Conservation (phyloP, 805 yeast genomes). For the Monosporozyma servazzii region DNA sequence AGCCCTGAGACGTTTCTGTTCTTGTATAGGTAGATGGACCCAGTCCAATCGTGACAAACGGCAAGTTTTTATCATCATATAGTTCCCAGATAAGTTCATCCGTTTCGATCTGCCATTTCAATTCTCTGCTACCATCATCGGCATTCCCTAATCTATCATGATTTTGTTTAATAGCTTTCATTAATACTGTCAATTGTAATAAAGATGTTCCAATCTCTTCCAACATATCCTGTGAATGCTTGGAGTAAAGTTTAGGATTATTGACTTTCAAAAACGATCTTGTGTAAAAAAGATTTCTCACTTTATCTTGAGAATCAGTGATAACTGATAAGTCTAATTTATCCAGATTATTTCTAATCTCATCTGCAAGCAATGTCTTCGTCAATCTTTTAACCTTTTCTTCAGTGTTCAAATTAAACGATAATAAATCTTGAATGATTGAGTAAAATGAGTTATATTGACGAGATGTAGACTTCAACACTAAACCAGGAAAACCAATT, state of each 20-base stretch:
- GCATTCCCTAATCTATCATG: constrained; percentile 24
- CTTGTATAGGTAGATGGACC: constrained; percentile 40
- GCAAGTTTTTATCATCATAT: constrained; percentile 37
- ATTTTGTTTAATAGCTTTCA: constrained; percentile 35
- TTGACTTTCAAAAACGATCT: constrained; percentile 34
- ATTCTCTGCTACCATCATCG: constrained; percentile 13
- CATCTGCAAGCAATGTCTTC: constrained; percentile 46
- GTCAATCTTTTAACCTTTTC: constrained; percentile 39
- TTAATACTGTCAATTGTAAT: constrained; percentile 35
- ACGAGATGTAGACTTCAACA: constrained; percentile 44
- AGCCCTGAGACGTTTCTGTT: constrained; percentile 43
- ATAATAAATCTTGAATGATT: constrained; percentile 38
- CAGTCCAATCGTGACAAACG: constrained; percentile 46
- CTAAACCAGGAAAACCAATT: constrained; percentile 38
- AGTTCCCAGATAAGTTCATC: constrained; percentile 54
- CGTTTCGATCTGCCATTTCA: constrained; percentile 43
- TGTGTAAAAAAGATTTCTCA: constrained; percentile 34
- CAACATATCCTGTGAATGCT: constrained; percentile 32
- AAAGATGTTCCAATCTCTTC: constrained; percentile 29
- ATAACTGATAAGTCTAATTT: constrained; percentile 35
- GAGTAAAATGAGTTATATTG: constrained; percentile 48
- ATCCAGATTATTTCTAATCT: constrained; percentile 33
- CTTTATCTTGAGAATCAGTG: constrained; percentile 41
- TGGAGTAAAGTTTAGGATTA: constrained; percentile 27
- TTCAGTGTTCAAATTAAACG: constrained; percentile 30